Conservation (phyloP, 2,329 filamentous ascomycete species). For the Claviceps lovelessii region DNA sequence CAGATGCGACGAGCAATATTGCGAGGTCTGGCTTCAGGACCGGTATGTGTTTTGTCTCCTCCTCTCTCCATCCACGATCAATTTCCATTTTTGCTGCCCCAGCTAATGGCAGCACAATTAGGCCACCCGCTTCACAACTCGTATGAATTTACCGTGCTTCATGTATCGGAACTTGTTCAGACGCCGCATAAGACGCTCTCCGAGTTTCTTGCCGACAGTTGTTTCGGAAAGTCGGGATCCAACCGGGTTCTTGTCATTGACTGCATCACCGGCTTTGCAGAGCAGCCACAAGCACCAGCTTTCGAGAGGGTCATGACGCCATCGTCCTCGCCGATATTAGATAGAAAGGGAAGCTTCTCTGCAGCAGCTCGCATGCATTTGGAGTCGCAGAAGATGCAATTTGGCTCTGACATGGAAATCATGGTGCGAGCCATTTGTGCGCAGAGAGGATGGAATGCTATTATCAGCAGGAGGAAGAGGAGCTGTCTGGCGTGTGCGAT, state of each 20-base stretch:
- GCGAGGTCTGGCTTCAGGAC: slow-evolving; percentile 33
- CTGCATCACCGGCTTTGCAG: slow-evolving; percentile 41
- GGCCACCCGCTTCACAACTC: slow-evolving; percentile 51
- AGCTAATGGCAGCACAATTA: slow-evolving; percentile 11
- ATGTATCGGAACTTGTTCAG: slow-evolving; percentile 41
- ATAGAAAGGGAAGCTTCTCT: slow-evolving; percentile 24
- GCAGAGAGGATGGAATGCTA: slow-evolving; percentile 57
- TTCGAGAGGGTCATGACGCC: slow-evolving; percentile 21
- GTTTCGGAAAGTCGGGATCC: slow-evolving; percentile 17
- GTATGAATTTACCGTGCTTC: slow-evolving; percentile 45
- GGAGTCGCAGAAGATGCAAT: slow-evolving; percentile 41
- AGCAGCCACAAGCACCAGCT: slow-evolving; percentile 35
- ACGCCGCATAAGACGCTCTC: slow-evolving; percentile 31
- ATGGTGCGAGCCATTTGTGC: slow-evolving; percentile 60
- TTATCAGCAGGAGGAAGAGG: slow-evolving; percentile 51
- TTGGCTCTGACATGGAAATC: slow-evolving; percentile 53
- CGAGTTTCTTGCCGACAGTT: slow-evolving; percentile 27
- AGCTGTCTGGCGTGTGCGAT: slow-evolving; percentile 63
- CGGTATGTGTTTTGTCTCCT: slow-evolving; percentile 20
- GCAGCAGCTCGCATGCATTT: slow-evolving; percentile 39
- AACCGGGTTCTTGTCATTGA: slow-evolving; percentile 43
- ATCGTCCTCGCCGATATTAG: slow-evolving; percentile 15
- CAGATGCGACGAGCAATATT: slow-evolving; percentile 27
- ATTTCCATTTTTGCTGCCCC: neutral
- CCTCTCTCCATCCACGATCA: neutral